Evolutionary conservation across 75 land plant genomes (phyloP).

Genomic region (Sequoiadendron giganteum): DNA sequence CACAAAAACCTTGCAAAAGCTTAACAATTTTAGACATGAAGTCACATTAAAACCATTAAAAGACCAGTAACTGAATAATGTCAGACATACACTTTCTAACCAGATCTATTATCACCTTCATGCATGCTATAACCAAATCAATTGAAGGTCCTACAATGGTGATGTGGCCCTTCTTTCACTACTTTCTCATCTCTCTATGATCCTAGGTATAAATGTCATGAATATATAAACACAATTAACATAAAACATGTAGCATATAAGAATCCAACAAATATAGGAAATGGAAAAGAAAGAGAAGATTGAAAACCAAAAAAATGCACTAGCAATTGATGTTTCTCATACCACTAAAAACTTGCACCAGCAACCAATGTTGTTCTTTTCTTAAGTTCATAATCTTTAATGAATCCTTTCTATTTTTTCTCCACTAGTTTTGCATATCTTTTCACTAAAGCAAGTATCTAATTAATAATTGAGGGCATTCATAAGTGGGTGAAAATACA

Average conservation of each 20-base stretch:
- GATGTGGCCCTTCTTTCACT: conserved; percentile 96
- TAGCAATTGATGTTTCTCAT: conserved; percentile 90
- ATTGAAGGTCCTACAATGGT: conserved; percentile 78
- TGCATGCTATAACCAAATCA: conserved; percentile 38
- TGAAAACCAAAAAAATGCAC: conserved; percentile 21
- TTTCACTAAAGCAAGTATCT: background rate
- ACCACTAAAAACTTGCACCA: conserved; percentile 92
- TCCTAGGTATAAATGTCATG: background rate
- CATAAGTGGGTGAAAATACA: no score
- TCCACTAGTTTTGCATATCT: background rate
- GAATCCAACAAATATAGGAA: background rate
- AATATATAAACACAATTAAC: background rate
- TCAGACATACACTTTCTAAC: no score
- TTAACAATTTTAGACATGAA: no score
- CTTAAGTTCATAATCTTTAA: conserved; percentile 56
- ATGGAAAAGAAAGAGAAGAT: background rate
- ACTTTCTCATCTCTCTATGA: conserved; percentile 71
- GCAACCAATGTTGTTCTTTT: conserved; percentile 57
- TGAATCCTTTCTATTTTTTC: conserved; percentile 53
- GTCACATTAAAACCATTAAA: no score
- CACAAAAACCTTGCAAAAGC: no score
- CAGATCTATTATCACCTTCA: conserved; percentile 40
- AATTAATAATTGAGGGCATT: background rate
- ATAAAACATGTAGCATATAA: background rate
- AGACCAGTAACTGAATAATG: no score